Evolutionary conservation across 495 filamentous ascomycete genomes (phyloP), one percentile per base, ranked within the genome.

Genomic region (Hypoxylon rickii): DNA sequence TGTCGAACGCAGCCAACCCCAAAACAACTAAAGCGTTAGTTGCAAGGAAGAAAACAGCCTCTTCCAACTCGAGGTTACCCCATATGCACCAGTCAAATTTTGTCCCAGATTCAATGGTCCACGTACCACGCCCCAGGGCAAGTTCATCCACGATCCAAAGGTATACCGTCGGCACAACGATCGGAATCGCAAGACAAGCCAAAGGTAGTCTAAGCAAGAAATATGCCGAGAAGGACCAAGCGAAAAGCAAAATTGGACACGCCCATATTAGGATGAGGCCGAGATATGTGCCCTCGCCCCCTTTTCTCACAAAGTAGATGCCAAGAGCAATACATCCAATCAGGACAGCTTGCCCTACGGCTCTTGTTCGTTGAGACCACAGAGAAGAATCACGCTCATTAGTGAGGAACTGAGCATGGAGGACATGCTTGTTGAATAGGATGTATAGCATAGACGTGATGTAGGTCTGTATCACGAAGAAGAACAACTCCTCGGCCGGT

Each of bases 401-500:
- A 8, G 64, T 68, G 34, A 89, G 71, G 52, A 81, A 86, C 12
- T 75, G 69, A 0, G 81, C 69, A 48, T 84, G 76, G 16, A 89
- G 80, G 12, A 83, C 69, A 19, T 82, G 75, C 56, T 85, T 87
- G 65, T 79, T 89, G 5, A 83, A 58, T 2, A 89, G 68, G 7
- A 84, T 71, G 64, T 89, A 89, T 17, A 88, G 61, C 21, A 88
- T 65, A 2, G 79, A 79, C 3, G 86, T 88, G 63, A 78, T 85
- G 64, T 87, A 89, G 5, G 86, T 89, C 66, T 89, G 86, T 24
- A 89, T 80, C n/a, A 87, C 65, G 67, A 89, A 89, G 75, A 89
- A 89, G 69, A 88, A 88, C 17, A 88, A 54, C 59, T 89, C 86
- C 63, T 89, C 86, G 2, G 77, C 55, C 0, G 86, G 86, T 41